Conservation (phyloP, 441 rosid genomes). For the Erodium trifolium region DNA sequence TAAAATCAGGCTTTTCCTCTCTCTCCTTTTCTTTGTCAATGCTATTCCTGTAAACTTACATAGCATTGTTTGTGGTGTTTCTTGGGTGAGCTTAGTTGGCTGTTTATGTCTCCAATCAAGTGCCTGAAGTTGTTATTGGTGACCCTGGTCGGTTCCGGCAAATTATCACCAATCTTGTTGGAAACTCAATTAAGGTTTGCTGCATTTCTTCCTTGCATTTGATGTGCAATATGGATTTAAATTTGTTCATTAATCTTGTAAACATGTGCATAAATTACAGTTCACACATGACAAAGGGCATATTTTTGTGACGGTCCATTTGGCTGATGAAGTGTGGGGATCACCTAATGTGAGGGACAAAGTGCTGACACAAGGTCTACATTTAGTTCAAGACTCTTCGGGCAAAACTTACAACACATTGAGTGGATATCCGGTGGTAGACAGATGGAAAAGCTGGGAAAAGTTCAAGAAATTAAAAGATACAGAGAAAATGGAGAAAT, state of each 20-base stretch:
- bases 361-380: slow-evolving; percentile 47
- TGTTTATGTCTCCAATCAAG: slow-evolving; percentile 64
- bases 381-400: slow-evolving; percentile 32
- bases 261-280: slow-evolving; percentile 35
- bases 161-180: slow-evolving; percentile 86
- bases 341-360: slow-evolving; percentile 36
- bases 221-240: background rate
- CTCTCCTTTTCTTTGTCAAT: slow-evolving; percentile 1
- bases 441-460: slow-evolving; percentile 85
- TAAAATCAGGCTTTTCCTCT: slow-evolving; percentile 20
- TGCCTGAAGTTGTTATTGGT: slow-evolving; percentile 75
- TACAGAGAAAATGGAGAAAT: slow-evolving; percentile 21
- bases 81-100: slow-evolving; percentile 57
- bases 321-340: slow-evolving; percentile 55
- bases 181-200: slow-evolving; percentile 86
- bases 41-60: slow-evolving; percentile 16
- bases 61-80: slow-evolving; percentile 19
- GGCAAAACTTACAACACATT: slow-evolving; percentile 40
- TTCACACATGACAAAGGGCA: slow-evolving; percentile 79
- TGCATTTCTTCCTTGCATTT: background rate
- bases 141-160: slow-evolving; percentile 85
- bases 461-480: slow-evolving; percentile 37
- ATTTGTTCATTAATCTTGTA: slow-evolving; percentile 15
- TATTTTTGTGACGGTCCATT: slow-evolving; percentile 78
- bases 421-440: slow-evolving; percentile 76